Percentiles rank a stretch among this genome's conserved stretches.
Evolutionary conservation across 108 stramenopile genomes (phyloP).

Genomic region (Aurantiochytrium sp.): DNA sequence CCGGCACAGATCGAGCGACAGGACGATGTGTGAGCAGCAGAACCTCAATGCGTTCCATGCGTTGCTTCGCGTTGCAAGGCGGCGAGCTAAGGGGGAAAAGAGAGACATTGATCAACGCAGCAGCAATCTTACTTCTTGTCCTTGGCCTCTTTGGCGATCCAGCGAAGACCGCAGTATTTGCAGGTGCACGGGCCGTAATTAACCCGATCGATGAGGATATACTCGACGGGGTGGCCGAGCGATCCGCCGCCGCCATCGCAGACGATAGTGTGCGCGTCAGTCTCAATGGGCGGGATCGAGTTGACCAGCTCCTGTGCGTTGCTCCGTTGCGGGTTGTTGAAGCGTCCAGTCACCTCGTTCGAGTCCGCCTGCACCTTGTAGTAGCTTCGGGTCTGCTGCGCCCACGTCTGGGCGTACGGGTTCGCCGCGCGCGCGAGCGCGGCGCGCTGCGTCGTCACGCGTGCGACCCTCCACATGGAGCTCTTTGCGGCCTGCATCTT

Average conservation of each 20-base stretch:
- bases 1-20: no score
- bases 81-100: no score
- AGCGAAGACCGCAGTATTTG: slow-evolving; percentile 58
- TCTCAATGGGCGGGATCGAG: slow-evolving; percentile 75
- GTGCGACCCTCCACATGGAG: not conserved
- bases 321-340: slow-evolving; percentile 66
- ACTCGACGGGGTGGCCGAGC: slow-evolving; percentile 91
- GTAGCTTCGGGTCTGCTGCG: not conserved
- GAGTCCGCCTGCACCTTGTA: not conserved
- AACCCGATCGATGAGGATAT: slow-evolving; percentile 48
- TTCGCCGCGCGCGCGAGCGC: not conserved
- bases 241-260: slow-evolving; percentile 93
- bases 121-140: no score
- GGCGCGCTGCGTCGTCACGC: not conserved
- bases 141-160: slow-evolving; percentile 34
- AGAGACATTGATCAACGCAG: no score
- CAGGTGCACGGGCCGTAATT: slow-evolving; percentile 31
- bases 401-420: not conserved
- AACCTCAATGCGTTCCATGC: no score
- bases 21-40: no score
- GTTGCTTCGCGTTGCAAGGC: no score
- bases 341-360: not conserved
- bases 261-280: slow-evolving; percentile 79
- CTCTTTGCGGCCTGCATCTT: not conserved
- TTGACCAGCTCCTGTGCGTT: slow-evolving; percentile 84